phyloP scores from a whole-genome alignment of 306 rosid species.

The Arachis hypogaea region DNA sequence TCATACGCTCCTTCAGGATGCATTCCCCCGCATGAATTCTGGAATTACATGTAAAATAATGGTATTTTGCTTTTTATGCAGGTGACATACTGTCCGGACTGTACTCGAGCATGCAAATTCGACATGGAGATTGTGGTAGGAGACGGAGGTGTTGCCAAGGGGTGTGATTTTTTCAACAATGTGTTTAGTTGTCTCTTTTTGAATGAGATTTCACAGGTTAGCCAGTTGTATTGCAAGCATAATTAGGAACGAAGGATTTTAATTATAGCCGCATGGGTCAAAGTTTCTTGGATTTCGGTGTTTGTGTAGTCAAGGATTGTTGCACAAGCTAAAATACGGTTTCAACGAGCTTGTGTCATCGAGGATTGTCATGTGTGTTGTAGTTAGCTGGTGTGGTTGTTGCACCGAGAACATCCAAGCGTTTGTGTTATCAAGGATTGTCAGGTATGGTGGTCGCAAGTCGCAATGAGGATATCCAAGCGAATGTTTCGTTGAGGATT shows the following conservation, averaged over 20 bases:
- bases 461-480: no score
- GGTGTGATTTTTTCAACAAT: slow-evolving; percentile 67
- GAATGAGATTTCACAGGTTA: slow-evolving; percentile 70
- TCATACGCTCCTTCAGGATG: not conserved
- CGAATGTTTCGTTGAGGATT: no score
- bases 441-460: no score
- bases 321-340: no score
- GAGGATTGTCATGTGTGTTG: no score
- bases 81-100: slow-evolving; percentile 98
- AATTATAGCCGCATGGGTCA: not conserved
- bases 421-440: no score
- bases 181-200: slow-evolving; percentile 85
- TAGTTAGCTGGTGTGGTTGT: no score
- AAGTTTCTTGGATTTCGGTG: not conserved
- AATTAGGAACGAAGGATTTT: not conserved
- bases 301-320: no score
- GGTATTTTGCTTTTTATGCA: slow-evolving; percentile 36
- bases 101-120: slow-evolving; percentile 85
- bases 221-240: slow-evolving; percentile 50
- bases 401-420: no score
- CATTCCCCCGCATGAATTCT: slow-evolving; percentile 2
- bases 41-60: slow-evolving; percentile 4
- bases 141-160: slow-evolving; percentile 56
- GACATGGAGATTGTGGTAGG: slow-evolving; percentile 65
- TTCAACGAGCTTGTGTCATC: no score